These are phyloP conservation scores for Panus rudis DNA, from an alignment of 768 basidiomycete species.

Conservation along the genomic window DNA sequence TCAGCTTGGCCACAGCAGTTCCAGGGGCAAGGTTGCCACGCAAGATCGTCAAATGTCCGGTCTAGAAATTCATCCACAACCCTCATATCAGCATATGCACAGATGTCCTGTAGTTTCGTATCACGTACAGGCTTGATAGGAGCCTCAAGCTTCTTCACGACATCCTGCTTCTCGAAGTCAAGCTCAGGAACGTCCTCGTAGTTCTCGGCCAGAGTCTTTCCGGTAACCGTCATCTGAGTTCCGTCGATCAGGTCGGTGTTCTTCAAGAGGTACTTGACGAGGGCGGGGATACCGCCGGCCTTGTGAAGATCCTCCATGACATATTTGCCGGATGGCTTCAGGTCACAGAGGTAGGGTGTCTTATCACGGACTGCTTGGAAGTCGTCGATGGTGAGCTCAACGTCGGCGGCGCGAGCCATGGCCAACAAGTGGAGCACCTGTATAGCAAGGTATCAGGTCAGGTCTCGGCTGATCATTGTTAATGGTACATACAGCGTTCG, in stretches of 20 bases:
- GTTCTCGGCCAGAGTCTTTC: conserved; percentile 85
- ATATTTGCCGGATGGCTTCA: conserved; percentile 82
- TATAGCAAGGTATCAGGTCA: neutral
- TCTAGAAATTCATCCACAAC: conserved; percentile 19
- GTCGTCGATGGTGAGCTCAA: conserved; percentile 74
- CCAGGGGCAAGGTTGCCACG: conserved; percentile 86
- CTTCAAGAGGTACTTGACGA: conserved; percentile 78
- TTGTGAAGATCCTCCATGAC: conserved; percentile 88
- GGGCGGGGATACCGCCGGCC: conserved; percentile 77
- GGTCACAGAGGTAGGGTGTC: conserved; percentile 80
- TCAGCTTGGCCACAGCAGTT: conserved; percentile 86
- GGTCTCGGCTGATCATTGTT: neutral
- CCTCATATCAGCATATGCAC: neutral
- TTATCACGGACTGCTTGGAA: conserved; percentile 76
- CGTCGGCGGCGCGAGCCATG: conserved; percentile 76
- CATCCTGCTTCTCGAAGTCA: conserved; percentile 67
- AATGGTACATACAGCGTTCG: conserved; percentile 59
- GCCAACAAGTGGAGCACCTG: conserved; percentile 81
- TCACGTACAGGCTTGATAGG: conserved; percentile 59
- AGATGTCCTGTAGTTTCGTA: neutral
- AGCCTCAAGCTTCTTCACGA: conserved; percentile 62
- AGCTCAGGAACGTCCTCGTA: conserved; percentile 69
- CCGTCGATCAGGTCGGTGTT: conserved; percentile 77
- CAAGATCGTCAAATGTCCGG: conserved; percentile 83
- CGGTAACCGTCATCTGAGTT: conserved; percentile 81